phyloP scores from a whole-genome alignment of 2,329 filamentous ascomycete species.

The Exophiala lecanii-corni region DNA sequence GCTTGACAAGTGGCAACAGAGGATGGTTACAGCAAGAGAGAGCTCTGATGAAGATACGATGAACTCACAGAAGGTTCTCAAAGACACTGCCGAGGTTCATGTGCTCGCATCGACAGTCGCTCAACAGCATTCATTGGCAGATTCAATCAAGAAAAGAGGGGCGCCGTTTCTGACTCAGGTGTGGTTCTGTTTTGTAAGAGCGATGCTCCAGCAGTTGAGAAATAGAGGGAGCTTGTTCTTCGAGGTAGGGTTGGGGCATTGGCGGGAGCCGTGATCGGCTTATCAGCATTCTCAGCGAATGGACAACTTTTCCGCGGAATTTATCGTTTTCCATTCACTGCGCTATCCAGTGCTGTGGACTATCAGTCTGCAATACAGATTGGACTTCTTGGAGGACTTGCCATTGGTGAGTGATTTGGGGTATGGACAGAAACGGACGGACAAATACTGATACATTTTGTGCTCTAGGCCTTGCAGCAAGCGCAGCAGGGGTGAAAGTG shows the following conservation, averaged over 20 bases:
- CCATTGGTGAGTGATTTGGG: slow-evolving; percentile 1
- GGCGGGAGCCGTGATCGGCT: slow-evolving; percentile 1
- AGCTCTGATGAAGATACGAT: slow-evolving; percentile 1
- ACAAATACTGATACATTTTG: too few species aligned
- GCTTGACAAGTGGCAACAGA: background rate
- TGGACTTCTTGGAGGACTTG: slow-evolving; percentile 1
- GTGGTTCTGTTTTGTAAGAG: slow-evolving; percentile 50
- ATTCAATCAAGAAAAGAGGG: slow-evolving; percentile 48
- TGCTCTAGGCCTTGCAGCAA: slow-evolving; percentile 1
- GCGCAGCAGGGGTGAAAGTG: slow-evolving; percentile 1
- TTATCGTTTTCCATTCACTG: slow-evolving; percentile 2
- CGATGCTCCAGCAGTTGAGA: slow-evolving; percentile 56
- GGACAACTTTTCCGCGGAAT: background rate
- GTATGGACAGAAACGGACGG: too few species aligned
- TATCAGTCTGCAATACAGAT: slow-evolving; percentile 4
- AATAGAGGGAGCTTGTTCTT: slow-evolving; percentile 10
- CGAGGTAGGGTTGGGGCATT: slow-evolving; percentile 1
- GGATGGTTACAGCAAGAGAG: background rate
- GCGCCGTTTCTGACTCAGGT: slow-evolving; percentile 47
- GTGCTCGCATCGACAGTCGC: background rate
- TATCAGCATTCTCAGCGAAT: slow-evolving; percentile 2
- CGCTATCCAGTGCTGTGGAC: slow-evolving; percentile 1
- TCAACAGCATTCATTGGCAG: slow-evolving; percentile 31
- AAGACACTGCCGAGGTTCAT: background rate
- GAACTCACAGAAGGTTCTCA: background rate